These are phyloP conservation scores for Yamadazyma jaroonii DNA, from an alignment of 1,139 yeast species.

Conservation along the genomic window DNA sequence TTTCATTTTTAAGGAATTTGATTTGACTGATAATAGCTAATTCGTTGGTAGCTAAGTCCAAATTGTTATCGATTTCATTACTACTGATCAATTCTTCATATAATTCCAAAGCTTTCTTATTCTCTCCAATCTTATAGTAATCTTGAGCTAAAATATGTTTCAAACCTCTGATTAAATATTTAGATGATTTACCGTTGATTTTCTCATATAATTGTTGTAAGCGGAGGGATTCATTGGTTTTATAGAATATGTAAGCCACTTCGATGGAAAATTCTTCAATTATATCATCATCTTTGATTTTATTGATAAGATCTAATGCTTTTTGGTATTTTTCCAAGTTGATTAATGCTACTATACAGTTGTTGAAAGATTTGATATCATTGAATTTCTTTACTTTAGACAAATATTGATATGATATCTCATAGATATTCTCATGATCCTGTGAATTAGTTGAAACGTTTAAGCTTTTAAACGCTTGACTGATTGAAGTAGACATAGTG, in stretches of 20 bases:
- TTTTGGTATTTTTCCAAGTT: constrained; percentile 65
- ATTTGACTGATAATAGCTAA: constrained; percentile 65
- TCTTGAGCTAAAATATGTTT: constrained; percentile 82
- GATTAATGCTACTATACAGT: constrained; percentile 67
- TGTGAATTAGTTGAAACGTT: constrained; percentile 27
- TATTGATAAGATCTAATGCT: constrained; percentile 49
- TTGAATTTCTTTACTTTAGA: constrained; percentile 39
- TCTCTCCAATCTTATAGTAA: constrained; percentile 64
- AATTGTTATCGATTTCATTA: constrained; percentile 30
- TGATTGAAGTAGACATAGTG: constrained; percentile 38
- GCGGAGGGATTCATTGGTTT: constrained; percentile 47
- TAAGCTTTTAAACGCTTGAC: constrained; percentile 43
- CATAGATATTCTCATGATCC: constrained; percentile 40
- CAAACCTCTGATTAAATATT: constrained; percentile 45
- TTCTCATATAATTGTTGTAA: constrained; percentile 39
- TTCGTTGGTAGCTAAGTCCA: constrained; percentile 69
- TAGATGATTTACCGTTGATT: constrained; percentile 22
- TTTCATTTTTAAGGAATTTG: constrained; percentile 14
- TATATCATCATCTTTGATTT: constrained; percentile 32
- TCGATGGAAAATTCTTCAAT: constrained; percentile 48
- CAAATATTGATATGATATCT: constrained; percentile 42
- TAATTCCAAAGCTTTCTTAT: constrained; percentile 49
- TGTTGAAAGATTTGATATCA: constrained; percentile 53
- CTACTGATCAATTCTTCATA: constrained; percentile 52
- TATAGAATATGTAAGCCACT: constrained; percentile 68